Base-by-base conservation (phyloP, 2,329 filamentous ascomycete genomes). In the Diatrype stigma region DNA sequence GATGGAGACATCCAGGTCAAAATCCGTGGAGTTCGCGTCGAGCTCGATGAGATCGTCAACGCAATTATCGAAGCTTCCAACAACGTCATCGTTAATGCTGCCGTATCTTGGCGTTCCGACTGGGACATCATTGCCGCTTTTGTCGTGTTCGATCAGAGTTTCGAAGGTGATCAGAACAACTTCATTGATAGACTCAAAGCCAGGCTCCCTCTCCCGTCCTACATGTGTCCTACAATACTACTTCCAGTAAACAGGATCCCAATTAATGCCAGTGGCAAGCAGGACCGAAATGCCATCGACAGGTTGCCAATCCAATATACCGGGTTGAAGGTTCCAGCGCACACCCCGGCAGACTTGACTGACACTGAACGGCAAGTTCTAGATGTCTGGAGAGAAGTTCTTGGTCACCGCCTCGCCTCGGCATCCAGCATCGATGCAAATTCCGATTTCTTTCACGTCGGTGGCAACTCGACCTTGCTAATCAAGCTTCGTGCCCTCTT, bases 381-480 rank as follows among this genome's bases (percentile, higher is more conserved):
- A 19, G 16, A 34, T 11, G 37, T 57, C 5, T 62, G 58, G 55
- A 40, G 60, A 2, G 53, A 51, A 2, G 53, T 61, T 5, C 50
- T 69, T 2, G 6, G 47, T 59, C 2, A 42, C 60, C 6, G 51
- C 62, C 1, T 40, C 55, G n/a, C 30, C 50, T 28, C 52, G 49
- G 2, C 56, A 14, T 17, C 19, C 23, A 22, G 40, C 4, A 17
- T 63, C 7, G 37, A 51, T 0, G 14, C 50, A 0, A 34, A 55
- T 3, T 60, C 71, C 3, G 66, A 72, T 56, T 76, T 78, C 58
- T 76, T 75, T 59, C 51, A 52, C 0, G 54, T 68, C 2, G 73
- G 73, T 2, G 74, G 73, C 5, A 74, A 66, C 49, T 77, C 73
- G 0, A 49, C 76, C 3, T 60, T 72, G 0, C 54, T 75, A 1